These are phyloP conservation scores for Amanita exitialis DNA, from an alignment of 768 basidiomycete genomes.

Conservation along the genomic window DNA sequence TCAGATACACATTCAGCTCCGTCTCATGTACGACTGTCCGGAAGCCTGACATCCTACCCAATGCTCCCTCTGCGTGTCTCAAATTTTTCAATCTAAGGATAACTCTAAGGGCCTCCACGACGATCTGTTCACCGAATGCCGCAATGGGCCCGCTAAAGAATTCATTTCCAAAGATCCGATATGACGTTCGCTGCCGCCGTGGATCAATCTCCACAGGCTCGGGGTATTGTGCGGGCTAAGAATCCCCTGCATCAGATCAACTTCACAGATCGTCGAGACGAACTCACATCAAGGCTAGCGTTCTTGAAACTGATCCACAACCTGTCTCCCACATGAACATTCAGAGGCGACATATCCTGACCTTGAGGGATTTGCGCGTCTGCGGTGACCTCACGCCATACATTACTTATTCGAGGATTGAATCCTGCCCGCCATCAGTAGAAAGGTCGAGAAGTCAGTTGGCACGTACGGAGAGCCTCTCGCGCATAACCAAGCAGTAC, in stretches of 20 bases:
- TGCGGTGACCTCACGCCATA: slow-evolving; percentile 26
- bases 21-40: slow-evolving; percentile 20
- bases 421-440: slow-evolving; percentile 16
- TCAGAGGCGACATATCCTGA: slow-evolving; percentile 19
- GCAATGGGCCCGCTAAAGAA: slow-evolving; percentile 32
- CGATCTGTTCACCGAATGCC: slow-evolving; percentile 24
- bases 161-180: slow-evolving; percentile 21
- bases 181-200: slow-evolving; percentile 20
- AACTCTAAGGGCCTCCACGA: slow-evolving; percentile 34
- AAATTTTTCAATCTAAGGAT: slow-evolving; percentile 36
- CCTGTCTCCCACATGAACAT: slow-evolving; percentile 29
- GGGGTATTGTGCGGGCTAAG: slow-evolving; percentile 31
- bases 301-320: slow-evolving; percentile 31
- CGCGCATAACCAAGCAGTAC: slow-evolving; percentile 37
- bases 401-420: slow-evolving; percentile 30
- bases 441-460: background rate
- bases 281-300: slow-evolving; percentile 30
- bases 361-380: slow-evolving; percentile 27
- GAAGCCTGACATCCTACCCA: slow-evolving; percentile 28
- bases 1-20: slow-evolving; percentile 23
- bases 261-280: background rate
- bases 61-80: slow-evolving; percentile 32
- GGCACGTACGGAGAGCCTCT: slow-evolving; percentile 39
- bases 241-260: background rate
- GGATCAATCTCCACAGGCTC: slow-evolving; percentile 30